A percentile compares a stretch with the other conserved stretches of the same genome.
Evolutionary conservation across 1,284 basidiomycete genomes (phyloP).

Genomic region (Sporisorium graminicola): DNA sequence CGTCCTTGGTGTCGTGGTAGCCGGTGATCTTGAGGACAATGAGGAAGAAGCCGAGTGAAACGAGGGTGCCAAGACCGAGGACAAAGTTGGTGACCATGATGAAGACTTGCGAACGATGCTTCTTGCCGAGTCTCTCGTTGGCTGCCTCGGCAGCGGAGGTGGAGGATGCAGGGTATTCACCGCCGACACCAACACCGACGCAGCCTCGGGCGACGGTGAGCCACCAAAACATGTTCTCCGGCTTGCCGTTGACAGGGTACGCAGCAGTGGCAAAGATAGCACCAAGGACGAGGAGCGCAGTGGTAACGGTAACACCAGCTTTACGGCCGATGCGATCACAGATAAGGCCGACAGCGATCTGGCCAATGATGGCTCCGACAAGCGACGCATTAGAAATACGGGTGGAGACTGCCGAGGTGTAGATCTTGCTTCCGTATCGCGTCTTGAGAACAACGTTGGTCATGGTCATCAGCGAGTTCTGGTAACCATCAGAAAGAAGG

Average conservation of each 20-base stretch:
- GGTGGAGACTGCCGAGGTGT: constrained; percentile 77
- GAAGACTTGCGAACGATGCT: constrained; percentile 79
- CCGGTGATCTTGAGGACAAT: constrained; percentile 76
- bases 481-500: constrained; percentile 80
- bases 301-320: constrained; percentile 72
- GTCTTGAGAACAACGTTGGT: constrained; percentile 59
- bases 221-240: constrained; percentile 79
- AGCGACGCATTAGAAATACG: constrained; percentile 81
- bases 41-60: constrained; percentile 79
- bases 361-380: constrained; percentile 79
- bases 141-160: constrained; percentile 79
- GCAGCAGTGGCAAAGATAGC: constrained; percentile 80
- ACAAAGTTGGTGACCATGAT: constrained; percentile 79
- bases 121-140: constrained; percentile 77
- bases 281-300: constrained; percentile 79
- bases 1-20: constrained; percentile 33
- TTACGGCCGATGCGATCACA: constrained; percentile 77
- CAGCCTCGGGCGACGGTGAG: constrained; percentile 80
- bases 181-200: constrained; percentile 80
- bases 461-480: constrained; percentile 72
- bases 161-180: constrained; percentile 82
- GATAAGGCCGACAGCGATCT: constrained; percentile 76
- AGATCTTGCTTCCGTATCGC: constrained; percentile 71
- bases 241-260: constrained; percentile 75
- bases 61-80: constrained; percentile 72